Percentiles rank a stretch among this genome's conserved stretches.
Conservation (phyloP, 306 rosid genomes). For the Cucumis hystrix region DNA sequence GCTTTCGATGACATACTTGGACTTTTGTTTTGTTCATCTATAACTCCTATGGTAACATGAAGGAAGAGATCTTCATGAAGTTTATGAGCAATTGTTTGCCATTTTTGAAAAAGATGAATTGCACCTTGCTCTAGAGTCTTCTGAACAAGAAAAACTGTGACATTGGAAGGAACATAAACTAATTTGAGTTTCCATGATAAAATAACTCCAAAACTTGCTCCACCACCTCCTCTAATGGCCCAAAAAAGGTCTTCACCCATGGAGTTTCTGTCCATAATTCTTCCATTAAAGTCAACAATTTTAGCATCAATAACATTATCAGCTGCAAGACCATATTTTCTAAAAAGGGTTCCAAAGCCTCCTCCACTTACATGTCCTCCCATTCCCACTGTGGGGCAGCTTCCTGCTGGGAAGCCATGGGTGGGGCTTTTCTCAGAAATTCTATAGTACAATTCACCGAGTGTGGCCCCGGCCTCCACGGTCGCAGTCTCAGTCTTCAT, state of each 20-base stretch:
- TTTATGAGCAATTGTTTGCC: conserved; percentile 46
- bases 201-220: conserved; percentile 48
- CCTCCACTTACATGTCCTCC: conserved; percentile 17
- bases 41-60: not conserved
- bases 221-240: conserved; percentile 72
- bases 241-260: conserved; percentile 70
- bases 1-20: no score
- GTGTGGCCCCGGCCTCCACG: conserved; percentile 16
- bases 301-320: conserved; percentile 47
- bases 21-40: conserved; percentile 14
- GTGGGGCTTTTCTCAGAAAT: conserved; percentile 15
- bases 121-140: conserved; percentile 32
- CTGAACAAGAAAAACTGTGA: conserved; percentile 37
- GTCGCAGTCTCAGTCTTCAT: not conserved
- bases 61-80: conserved; percentile 36
- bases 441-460: conserved; percentile 16
- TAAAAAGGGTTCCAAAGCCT: conserved; percentile 17
- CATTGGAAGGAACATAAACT: conserved; percentile 35
- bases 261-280: conserved; percentile 33
- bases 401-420: conserved; percentile 23
- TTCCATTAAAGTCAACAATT: conserved; percentile 38
- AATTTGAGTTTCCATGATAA: conserved; percentile 58
- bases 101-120: conserved; percentile 31
- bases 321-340: conserved; percentile 60
- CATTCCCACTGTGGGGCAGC: conserved; percentile 19